Evolutionary conservation across 1,139 yeast genomes (phyloP).

Genomic region (Pichia sp.): DNA sequence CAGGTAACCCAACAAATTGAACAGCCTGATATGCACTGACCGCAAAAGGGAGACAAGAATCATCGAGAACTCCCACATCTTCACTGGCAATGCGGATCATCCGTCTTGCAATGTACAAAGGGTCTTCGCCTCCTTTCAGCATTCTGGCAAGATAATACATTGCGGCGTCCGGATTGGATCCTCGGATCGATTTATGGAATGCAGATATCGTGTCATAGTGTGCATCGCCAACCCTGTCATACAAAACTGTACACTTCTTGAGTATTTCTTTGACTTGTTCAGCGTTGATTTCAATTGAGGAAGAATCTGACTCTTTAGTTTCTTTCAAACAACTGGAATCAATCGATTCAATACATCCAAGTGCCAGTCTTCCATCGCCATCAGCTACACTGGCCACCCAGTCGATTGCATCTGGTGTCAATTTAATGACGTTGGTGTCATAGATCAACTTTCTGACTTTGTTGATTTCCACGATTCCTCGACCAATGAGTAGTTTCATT

Average conservation of each 20-base stretch:
- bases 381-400: slow-evolving; percentile 73
- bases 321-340: slow-evolving; percentile 24
- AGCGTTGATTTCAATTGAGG: slow-evolving; percentile 17
- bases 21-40: slow-evolving; percentile 80
- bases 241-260: slow-evolving; percentile 51
- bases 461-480: slow-evolving; percentile 59
- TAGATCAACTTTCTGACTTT: slow-evolving; percentile 40
- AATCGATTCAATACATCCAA: slow-evolving; percentile 64
- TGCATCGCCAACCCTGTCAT: slow-evolving; percentile 83
- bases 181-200: slow-evolving; percentile 84
- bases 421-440: slow-evolving; percentile 33
- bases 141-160: slow-evolving; percentile 77
- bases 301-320: neutral
- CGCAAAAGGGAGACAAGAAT: slow-evolving; percentile 78
- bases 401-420: slow-evolving; percentile 50
- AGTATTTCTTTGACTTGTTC: slow-evolving; percentile 32
- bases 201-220: slow-evolving; percentile 96
- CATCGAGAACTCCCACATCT: slow-evolving; percentile 79
- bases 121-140: slow-evolving; percentile 92
- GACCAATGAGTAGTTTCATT: slow-evolving; percentile 46
- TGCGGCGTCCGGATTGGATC: slow-evolving; percentile 84
- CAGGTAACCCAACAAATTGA: slow-evolving; percentile 94
- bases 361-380: slow-evolving; percentile 84
- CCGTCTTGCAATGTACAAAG: slow-evolving; percentile 81
- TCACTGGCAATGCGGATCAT: slow-evolving; percentile 92